Conservation (phyloP, 495 filamentous ascomycete genomes). For the Lasiosphaeria miniovina region DNA sequence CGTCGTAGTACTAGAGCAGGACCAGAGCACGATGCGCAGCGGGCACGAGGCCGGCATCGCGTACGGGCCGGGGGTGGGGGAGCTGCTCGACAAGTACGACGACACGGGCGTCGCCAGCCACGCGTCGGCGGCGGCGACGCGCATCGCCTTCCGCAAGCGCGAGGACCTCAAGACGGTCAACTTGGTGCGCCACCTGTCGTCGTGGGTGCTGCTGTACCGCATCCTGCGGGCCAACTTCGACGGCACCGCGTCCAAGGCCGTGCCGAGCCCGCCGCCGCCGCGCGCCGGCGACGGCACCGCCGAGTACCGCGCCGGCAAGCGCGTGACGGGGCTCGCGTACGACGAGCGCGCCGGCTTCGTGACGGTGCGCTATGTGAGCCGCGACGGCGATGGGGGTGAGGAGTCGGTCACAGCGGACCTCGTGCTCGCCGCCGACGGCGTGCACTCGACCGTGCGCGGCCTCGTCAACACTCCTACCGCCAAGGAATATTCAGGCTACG, state of each 20-base stretch:
- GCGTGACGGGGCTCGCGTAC: constrained; percentile 37
- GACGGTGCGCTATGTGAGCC: constrained; percentile 22
- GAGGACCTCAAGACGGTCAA: constrained; percentile 1
- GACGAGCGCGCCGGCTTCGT: constrained; percentile 20
- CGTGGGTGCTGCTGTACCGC: constrained; percentile 50
- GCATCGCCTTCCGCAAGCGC: constrained; percentile 14
- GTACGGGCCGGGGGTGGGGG: constrained; percentile 21
- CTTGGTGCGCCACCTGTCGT: constrained; percentile 32
- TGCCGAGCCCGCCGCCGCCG: constrained; percentile 20
- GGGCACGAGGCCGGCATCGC: constrained; percentile 51
- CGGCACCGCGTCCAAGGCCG: constrained; percentile 30
- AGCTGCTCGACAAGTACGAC: constrained; percentile 22
- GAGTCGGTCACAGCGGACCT: constrained; percentile 36
- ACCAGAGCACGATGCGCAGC: constrained; percentile 30
- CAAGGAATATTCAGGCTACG: constrained; percentile 50
- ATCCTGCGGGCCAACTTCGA: constrained; percentile 51
- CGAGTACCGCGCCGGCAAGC: constrained; percentile 39
- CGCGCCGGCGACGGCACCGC: constrained; percentile 31
- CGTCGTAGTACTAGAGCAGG: constrained; percentile 49
- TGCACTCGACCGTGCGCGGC: constrained; percentile 45
- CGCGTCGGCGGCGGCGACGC: not conserved
- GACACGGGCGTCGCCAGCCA: constrained; percentile 12
- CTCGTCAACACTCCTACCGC: constrained; percentile 26
- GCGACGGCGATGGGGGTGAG: constrained; percentile 12
- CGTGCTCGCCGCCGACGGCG: constrained; percentile 51